Base-by-base conservation (phyloP, 176 grass and related monocot genomes). In the Leersia perrieri region DNA sequence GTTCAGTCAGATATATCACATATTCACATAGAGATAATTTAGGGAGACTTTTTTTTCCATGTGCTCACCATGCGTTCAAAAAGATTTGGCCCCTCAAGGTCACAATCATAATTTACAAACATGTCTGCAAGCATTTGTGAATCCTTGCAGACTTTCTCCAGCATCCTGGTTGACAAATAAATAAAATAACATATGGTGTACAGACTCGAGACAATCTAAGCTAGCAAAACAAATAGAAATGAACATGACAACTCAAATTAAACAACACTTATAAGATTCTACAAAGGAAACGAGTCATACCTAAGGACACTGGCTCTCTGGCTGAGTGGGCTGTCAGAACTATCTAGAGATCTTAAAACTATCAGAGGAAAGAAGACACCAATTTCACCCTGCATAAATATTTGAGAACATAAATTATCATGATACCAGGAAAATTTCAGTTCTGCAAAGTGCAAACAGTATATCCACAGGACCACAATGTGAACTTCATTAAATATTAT, bases 81-180 rank as follows among this genome's bases (percentile, higher is more conserved):
- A 88, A 99, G 90, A 73, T 99, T 96, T 69, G 97, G 97, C 60
- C 90, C 97, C 64, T 99, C 93, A 63, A 99, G 93, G 85, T 99
- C 97, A 90, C 97, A 99, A 70, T 99, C 97, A 80, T 99, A 99
- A 75, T 99, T 99, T 69, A 96, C 97, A 93, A 99, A 99, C 82
- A 99, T 80, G 69, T 99, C 93, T 61, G 97, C 93, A 92, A 99
- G 93, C 97, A 99, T 96, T 90, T 99, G 97, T 38, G 97, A 84
- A 79, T 99, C 91, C 89, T 93, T 99, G 74, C 97, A 99, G 36
- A 96, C 93, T 87, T 99, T 99, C 87, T 99, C 97, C 69, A 99
- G 85, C 91, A 96, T 93, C 87, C 97, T 99, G 80, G 62, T 78
- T 91, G 31, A 53, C 53, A 88, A 81, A 78, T 73, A 23, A 76